These are phyloP conservation scores for Microthlaspi erraticum DNA, from an alignment of 345 rosid species.

Conservation along the genomic window DNA sequence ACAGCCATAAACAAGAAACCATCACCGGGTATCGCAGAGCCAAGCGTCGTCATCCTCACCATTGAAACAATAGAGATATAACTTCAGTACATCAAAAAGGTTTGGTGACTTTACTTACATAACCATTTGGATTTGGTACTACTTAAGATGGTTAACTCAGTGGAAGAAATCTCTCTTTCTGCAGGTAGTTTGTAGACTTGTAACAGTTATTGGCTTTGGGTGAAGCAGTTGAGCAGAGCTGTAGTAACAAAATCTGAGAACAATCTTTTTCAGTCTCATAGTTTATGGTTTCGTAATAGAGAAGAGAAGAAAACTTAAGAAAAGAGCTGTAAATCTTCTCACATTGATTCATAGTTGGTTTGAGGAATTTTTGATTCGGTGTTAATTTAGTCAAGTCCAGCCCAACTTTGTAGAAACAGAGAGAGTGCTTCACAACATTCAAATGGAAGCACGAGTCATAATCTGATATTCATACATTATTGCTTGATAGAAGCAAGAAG, in stretches of 20 bases:
- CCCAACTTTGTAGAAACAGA: too few relatives aligned
- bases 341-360: too few relatives aligned
- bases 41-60: constrained; percentile 41
- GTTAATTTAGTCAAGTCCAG: too few relatives aligned
- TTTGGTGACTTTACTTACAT: constrained; percentile 3
- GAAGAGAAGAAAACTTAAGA: too few relatives aligned
- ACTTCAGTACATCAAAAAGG: constrained; percentile 32
- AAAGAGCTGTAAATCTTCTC: too few relatives aligned
- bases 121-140: constrained; percentile 18
- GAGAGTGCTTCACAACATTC: too few relatives aligned
- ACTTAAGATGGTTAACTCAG: not conserved
- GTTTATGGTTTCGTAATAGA: too few relatives aligned
- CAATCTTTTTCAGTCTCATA: too few relatives aligned
- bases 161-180: not conserved
- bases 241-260: not conserved
- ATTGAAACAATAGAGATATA: constrained; percentile 13
- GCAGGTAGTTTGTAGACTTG: constrained; percentile 35
- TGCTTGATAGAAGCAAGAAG: too few relatives aligned
- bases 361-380: too few relatives aligned
- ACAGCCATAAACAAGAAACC: constrained; percentile 33
- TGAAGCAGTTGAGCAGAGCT: constrained; percentile 11
- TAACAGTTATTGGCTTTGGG: constrained; percentile 16
- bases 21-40: constrained; percentile 34
- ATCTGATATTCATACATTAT: too few relatives aligned
- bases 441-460: too few relatives aligned